A percentile compares a stretch with the other conserved stretches of the same genome.
phyloP scores from a whole-genome alignment of 768 basidiomycete species.

The Pisolithus sp. region DNA sequence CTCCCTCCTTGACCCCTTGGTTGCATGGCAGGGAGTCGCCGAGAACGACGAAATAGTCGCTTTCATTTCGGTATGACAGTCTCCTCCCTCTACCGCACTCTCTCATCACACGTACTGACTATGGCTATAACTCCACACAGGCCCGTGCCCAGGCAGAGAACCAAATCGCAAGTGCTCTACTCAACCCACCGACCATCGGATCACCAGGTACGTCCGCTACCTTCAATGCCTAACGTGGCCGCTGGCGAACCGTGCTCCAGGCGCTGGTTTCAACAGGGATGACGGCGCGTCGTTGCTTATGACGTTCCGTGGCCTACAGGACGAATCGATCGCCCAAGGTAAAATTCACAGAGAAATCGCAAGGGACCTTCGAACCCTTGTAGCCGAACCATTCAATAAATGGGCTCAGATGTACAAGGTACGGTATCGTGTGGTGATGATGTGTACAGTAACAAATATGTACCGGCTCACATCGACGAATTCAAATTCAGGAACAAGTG shows the following conservation, averaged over 20 bases:
- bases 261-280: conserved; percentile 66
- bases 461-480: background rate
- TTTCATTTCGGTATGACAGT: conserved; percentile 68
- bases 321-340: conserved; percentile 67
- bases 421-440: background rate
- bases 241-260: conserved; percentile 25
- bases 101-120: background rate
- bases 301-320: conserved; percentile 74
- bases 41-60: conserved; percentile 81
- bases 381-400: conserved; percentile 71
- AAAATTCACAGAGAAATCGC: conserved; percentile 65
- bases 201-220: conserved; percentile 38
- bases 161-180: conserved; percentile 54
- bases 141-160: conserved; percentile 67
- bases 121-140: conserved; percentile 37
- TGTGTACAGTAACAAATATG: background rate
- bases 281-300: conserved; percentile 79
- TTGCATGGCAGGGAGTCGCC: conserved; percentile 52
- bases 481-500: conserved; percentile 47
- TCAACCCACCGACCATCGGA: conserved; percentile 42
- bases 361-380: conserved; percentile 66
- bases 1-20: conserved; percentile 6
- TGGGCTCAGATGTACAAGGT: conserved; percentile 79
- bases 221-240: background rate
- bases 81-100: background rate